Percentiles rank a stretch among this genome's conserved stretches.
These are phyloP conservation scores for Tulasnella sp. DNA, from an alignment of 768 basidiomycete genomes.

Conservation along the genomic window DNA sequence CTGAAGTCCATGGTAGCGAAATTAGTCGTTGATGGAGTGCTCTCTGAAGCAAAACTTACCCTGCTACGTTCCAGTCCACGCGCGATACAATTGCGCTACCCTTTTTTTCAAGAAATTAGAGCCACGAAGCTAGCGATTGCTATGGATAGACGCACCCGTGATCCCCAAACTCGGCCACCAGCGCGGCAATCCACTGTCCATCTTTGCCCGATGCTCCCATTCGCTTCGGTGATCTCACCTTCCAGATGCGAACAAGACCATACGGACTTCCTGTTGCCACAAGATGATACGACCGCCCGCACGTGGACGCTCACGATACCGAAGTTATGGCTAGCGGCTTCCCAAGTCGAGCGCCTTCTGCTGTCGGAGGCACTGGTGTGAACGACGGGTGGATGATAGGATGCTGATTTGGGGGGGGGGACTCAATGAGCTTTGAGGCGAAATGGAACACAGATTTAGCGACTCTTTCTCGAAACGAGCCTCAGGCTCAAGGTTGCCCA, in stretches of 20 bases:
- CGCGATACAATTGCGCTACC: slow-evolving; percentile 71
- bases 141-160: slow-evolving; percentile 60
- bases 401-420: slow-evolving; percentile 69
- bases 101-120: neutral
- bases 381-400: slow-evolving; percentile 66
- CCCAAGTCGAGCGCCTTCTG: slow-evolving; percentile 41
- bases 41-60: too few species aligned
- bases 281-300: slow-evolving; percentile 92
- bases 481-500: too few species aligned
- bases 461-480: too few species aligned
- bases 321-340: slow-evolving; percentile 70
- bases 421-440: slow-evolving; percentile 74
- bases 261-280: slow-evolving; percentile 89
- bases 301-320: slow-evolving; percentile 92
- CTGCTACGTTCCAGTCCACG: slow-evolving; percentile 95
- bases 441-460: too few species aligned
- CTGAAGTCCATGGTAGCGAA: too few species aligned
- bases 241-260: slow-evolving; percentile 90
- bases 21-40: too few species aligned
- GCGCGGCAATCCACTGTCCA: slow-evolving; percentile 67
- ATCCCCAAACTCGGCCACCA: slow-evolving; percentile 87
- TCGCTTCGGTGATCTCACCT: slow-evolving; percentile 62
- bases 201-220: slow-evolving; percentile 47
- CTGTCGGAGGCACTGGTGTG: slow-evolving; percentile 49
- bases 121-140: neutral